Percentiles rank a stretch among this genome's conserved stretches.
Conservation (phyloP, 2,329 filamentous ascomycete species). For the Hymenoscyphus occultus region DNA sequence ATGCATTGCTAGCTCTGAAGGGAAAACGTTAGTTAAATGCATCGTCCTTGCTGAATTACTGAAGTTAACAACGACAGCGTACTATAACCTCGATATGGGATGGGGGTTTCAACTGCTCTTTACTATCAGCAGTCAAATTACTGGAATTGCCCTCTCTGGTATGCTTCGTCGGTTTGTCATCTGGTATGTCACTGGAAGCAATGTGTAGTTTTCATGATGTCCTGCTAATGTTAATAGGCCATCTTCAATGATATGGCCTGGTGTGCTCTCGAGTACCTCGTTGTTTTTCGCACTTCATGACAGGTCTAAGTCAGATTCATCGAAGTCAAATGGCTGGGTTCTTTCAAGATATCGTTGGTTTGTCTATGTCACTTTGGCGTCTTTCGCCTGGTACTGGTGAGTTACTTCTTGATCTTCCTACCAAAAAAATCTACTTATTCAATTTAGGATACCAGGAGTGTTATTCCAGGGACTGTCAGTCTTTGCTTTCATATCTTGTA, state of each 20-base stretch:
- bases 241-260: slow-evolving; percentile 28
- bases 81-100: slow-evolving; percentile 60
- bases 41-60: background rate
- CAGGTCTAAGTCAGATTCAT: slow-evolving; percentile 50
- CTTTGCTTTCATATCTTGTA: slow-evolving; percentile 69
- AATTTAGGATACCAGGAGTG: slow-evolving; percentile 48
- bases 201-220: background rate
- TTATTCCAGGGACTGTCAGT: slow-evolving; percentile 67
- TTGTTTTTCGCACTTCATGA: slow-evolving; percentile 54
- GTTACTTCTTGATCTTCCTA: background rate
- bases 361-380: slow-evolving; percentile 40
- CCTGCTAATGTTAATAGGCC: slow-evolving; percentile 14
- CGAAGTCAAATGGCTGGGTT: slow-evolving; percentile 53
- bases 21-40: slow-evolving; percentile 18
- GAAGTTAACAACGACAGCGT: slow-evolving; percentile 49
- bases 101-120: slow-evolving; percentile 59
- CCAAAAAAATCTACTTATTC: background rate
- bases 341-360: slow-evolving; percentile 41
- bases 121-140: slow-evolving; percentile 58
- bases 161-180: slow-evolving; percentile 58
- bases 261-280: slow-evolving; percentile 22
- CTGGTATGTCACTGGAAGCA: slow-evolving; percentile 36
- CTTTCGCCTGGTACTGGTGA: slow-evolving; percentile 50
- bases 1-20: slow-evolving; percentile 67
- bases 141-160: slow-evolving; percentile 61